Base-by-base conservation (phyloP, 2,329 filamentous ascomycete genomes). In the Taxawa tesnikishii region DNA sequence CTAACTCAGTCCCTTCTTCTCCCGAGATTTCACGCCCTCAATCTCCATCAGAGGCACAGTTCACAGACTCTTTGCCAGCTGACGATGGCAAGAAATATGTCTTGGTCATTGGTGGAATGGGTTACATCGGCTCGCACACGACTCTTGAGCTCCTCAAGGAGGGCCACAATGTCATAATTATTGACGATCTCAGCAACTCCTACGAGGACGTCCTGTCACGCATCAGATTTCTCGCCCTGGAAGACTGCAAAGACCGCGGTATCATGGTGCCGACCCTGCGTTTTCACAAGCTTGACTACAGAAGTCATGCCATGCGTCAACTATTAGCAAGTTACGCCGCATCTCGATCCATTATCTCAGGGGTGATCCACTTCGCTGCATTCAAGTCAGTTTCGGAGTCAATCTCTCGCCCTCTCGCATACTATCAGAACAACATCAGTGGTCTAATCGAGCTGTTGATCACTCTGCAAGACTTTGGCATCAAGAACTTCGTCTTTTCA, bases 331-430 rank as follows among this genome's bases (percentile, higher is more conserved):
- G 50, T 32, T 53, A 53, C 4, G 48, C 42, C 31, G 27, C 46
- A 48, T 10, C 47, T 47, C 50, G 51, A 32, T 73, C 70, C 3
- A 62, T 56, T 17, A 75, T 79, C 38, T 56, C 59, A 1, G 74
- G 73, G 1, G 73, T 79, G n/a, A 77, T 80, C 36, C 75, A 80
- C 46, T 79, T 79, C 42, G 75, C 75, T 10, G 75, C 75, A 1
- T 70, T 71, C 59, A 79, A 79, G 49, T 72, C 74, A 2, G 73
- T 79, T 0, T 65, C 66, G 15, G 74, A 80, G 43, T 77, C 71
- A 26, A 77, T 79, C 38, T 51, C 55, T 15, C 56, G 62, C 36
- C 75, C 75, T 1, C 52, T 79, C 34, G 67, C 67, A 37, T 79
- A n/a, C n/a, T n/a, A n/a, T n/a, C n/a, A n/a, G n/a, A n/a, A n/a